These are phyloP conservation scores for Pythium myriotylum DNA, from an alignment of 352 stramenopile species.

Conservation along the genomic window DNA sequence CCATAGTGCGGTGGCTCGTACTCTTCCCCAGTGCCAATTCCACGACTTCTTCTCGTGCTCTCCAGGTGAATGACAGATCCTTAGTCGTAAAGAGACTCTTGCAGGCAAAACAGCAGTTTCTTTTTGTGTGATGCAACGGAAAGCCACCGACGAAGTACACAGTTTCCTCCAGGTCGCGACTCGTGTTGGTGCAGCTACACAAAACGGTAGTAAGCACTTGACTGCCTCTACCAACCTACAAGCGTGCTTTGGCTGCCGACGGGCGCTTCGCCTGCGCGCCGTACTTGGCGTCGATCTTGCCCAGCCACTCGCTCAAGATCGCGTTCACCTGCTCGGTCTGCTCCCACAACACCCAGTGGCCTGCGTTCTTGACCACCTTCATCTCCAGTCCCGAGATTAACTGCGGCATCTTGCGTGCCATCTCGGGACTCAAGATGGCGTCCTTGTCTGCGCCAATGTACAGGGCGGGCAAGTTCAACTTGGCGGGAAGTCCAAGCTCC, in stretches of 20 bases:
- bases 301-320: slow-evolving; percentile 43
- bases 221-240: not conserved
- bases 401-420: slow-evolving; percentile 60
- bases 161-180: too few species aligned
- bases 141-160: too few species aligned
- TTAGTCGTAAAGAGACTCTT: too few species aligned
- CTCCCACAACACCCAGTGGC: slow-evolving; percentile 71
- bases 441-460: slow-evolving; percentile 68
- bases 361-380: slow-evolving; percentile 51
- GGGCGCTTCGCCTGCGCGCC: slow-evolving; percentile 2
- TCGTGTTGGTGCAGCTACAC: too few species aligned
- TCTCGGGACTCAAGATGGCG: slow-evolving; percentile 51
- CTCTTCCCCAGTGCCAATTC: too few species aligned
- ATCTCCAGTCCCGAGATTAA: slow-evolving; percentile 55
- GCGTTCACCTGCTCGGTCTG: slow-evolving; percentile 46
- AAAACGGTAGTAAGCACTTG: too few species aligned
- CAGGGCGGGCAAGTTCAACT: slow-evolving; percentile 51
- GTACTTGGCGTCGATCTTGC: slow-evolving; percentile 27
- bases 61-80: too few species aligned
- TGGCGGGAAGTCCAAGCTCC: slow-evolving; percentile 34
- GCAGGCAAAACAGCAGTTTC: too few species aligned
- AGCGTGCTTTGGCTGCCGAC: not conserved
- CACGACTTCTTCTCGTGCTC: too few species aligned
- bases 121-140: too few species aligned
- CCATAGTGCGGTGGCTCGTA: too few species aligned